These are phyloP conservation scores for Austroboletus rostrupii DNA, from an alignment of 1,284 basidiomycete genomes.

Conservation along the genomic window DNA sequence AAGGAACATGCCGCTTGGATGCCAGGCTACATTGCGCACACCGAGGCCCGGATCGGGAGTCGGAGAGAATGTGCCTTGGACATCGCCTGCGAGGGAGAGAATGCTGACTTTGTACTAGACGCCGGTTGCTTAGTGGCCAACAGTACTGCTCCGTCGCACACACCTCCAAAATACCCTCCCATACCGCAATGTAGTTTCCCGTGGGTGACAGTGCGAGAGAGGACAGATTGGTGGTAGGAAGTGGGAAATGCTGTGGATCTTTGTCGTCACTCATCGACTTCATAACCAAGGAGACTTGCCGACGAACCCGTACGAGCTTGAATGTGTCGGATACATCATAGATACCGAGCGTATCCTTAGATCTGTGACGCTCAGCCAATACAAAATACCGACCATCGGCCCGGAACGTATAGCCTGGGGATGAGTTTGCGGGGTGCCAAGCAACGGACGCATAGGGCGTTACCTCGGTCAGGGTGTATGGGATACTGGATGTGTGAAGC, in stretches of 20 bases:
- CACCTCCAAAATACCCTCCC: conserved; percentile 81
- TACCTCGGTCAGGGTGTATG: conserved; percentile 72
- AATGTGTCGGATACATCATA: conserved; percentile 73
- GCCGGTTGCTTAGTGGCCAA: neutral
- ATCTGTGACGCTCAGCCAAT: conserved; percentile 80
- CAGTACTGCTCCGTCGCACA: conserved; percentile 11
- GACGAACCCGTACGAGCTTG: conserved; percentile 68
- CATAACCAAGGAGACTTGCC: conserved; percentile 6
- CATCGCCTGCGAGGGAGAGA: conserved; percentile 67
- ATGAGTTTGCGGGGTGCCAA: conserved; percentile 4
- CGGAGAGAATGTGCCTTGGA: conserved; percentile 67
- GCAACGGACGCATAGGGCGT: neutral
- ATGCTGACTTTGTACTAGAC: conserved; percentile 77
- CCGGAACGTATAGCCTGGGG: conserved; percentile 72
- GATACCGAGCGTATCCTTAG: conserved; percentile 78
- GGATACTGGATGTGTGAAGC: conserved; percentile 79
- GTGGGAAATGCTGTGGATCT: conserved; percentile 65
- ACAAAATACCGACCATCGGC: conserved; percentile 77
- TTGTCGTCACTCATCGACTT: conserved; percentile 21
- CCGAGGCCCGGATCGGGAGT: conserved; percentile 77
- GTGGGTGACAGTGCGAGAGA: conserved; percentile 80
- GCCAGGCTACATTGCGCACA: conserved; percentile 73
- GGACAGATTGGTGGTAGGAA: conserved; percentile 72
- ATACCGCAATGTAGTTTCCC: conserved; percentile 76
- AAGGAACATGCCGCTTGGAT: conserved; percentile 76